Conservation (phyloP, 257 asterid genomes). For the Ehretia macrophylla region DNA sequence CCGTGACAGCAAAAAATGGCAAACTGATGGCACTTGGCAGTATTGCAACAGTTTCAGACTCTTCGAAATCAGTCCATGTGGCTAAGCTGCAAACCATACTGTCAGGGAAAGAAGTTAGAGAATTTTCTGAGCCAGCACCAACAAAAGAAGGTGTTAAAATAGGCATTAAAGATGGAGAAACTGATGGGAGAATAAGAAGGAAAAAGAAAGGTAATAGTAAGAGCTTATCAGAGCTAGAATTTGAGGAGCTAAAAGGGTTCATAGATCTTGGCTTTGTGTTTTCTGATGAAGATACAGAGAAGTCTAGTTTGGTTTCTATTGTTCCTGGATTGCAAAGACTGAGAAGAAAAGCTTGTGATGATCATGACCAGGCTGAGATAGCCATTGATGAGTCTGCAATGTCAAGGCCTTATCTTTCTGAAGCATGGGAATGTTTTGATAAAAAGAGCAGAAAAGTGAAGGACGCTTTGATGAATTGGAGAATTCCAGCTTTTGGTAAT, state of each 20-base stretch:
- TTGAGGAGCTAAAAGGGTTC: slow-evolving; percentile 73
- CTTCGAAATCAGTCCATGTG: slow-evolving; percentile 54
- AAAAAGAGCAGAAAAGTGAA: slow-evolving; percentile 9
- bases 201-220: slow-evolving; percentile 20
- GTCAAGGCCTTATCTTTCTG: slow-evolving; percentile 50
- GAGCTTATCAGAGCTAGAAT: slow-evolving; percentile 65
- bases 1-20: no score
- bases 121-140: slow-evolving; percentile 3
- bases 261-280: slow-evolving; percentile 84
- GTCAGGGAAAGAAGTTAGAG: slow-evolving; percentile 49
- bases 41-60: slow-evolving; percentile 15
- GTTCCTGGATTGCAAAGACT: slow-evolving; percentile 58
- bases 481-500: slow-evolving; percentile 40
- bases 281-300: slow-evolving; percentile 45
- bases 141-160: not conserved
- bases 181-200: slow-evolving; percentile 9
- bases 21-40: no score
- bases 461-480: slow-evolving; percentile 35
- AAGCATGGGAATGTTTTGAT: slow-evolving; percentile 45
- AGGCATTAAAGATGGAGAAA: no score
- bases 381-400: slow-evolving; percentile 11
- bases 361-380: not conserved
- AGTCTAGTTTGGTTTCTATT: slow-evolving; percentile 42
- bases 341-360: slow-evolving; percentile 23
- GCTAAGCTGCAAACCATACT: slow-evolving; percentile 58